These are phyloP conservation scores for Xylariales sp. DNA, from an alignment of 2,329 filamentous ascomycete species.

Conservation along the genomic window DNA sequence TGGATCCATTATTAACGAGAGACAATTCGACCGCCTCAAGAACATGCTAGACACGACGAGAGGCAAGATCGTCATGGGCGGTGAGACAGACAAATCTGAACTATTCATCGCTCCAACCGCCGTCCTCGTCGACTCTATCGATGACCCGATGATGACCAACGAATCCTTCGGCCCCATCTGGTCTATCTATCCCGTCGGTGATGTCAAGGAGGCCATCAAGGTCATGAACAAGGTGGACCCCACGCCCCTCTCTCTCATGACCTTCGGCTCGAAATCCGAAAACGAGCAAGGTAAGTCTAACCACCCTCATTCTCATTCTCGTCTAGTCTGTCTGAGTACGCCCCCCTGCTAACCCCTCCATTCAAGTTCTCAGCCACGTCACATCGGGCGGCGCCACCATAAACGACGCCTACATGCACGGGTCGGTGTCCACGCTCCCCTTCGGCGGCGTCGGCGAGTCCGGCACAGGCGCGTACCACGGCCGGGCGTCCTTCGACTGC, in stretches of 20 bases:
- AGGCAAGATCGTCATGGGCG: slow-evolving; percentile 89
- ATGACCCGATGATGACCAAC: slow-evolving; percentile 82
- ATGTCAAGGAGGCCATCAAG: slow-evolving; percentile 85
- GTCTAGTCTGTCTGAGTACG: slow-evolving; percentile 25
- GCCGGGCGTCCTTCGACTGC: slow-evolving; percentile 76
- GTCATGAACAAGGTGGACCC: slow-evolving; percentile 83
- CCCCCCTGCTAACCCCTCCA: slow-evolving; percentile 12
- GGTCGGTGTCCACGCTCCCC: slow-evolving; percentile 74
- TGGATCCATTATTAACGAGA: slow-evolving; percentile 81
- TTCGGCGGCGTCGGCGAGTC: slow-evolving; percentile 88
- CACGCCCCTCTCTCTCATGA: slow-evolving; percentile 85
- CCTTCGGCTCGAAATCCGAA: slow-evolving; percentile 85
- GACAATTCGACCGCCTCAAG: slow-evolving; percentile 85
- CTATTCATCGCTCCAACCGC: slow-evolving; percentile 92
- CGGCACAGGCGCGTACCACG: slow-evolving; percentile 81
- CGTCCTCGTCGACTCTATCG: slow-evolving; percentile 79
- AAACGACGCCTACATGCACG: slow-evolving; percentile 78
- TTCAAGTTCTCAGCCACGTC: slow-evolving; percentile 65
- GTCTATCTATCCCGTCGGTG: slow-evolving; percentile 80
- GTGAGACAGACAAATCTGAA: slow-evolving; percentile 80
- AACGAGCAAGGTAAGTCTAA: slow-evolving; percentile 72
- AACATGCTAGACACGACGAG: slow-evolving; percentile 86
- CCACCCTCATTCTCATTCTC: not conserved
- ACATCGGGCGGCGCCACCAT: slow-evolving; percentile 75
- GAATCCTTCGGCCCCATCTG: slow-evolving; percentile 97